These are phyloP conservation scores for Mucuna pruriens DNA, from an alignment of 306 rosid genomes.

Conservation along the genomic window DNA sequence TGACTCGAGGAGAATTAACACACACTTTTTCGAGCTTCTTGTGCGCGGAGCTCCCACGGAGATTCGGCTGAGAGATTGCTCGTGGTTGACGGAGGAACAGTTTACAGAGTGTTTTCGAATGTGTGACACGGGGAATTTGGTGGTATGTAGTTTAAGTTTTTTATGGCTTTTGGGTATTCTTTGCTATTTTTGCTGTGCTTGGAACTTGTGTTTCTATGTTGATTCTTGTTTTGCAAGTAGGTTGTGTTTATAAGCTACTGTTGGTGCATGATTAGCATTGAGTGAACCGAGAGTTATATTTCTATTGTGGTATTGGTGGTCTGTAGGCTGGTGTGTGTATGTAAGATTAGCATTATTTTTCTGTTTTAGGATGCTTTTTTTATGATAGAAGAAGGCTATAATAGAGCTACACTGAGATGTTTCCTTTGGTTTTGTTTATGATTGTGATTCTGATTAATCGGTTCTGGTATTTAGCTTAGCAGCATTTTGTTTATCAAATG, in stretches of 20 bases:
- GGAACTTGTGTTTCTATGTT: neutral
- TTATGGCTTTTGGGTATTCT: neutral
- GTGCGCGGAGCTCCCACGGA: slow-evolving; percentile 68
- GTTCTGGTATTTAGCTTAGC: neutral
- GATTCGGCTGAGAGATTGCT: slow-evolving; percentile 75
- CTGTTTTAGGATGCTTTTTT: slow-evolving; percentile 20
- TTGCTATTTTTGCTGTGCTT: neutral
- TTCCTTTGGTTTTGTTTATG: neutral
- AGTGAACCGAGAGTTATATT: neutral
- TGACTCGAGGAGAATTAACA: slow-evolving; percentile 68
- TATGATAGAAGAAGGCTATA: neutral
- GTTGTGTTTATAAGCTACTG: neutral
- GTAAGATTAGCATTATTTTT: neutral
- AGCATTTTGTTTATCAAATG: neutral
- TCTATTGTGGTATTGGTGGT: neutral
- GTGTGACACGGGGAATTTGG: slow-evolving; percentile 55
- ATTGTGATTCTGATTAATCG: neutral
- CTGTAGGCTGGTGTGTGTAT: neutral
- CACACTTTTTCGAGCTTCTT: slow-evolving; percentile 58
- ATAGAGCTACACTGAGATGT: neutral
- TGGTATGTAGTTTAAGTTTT: slow-evolving; percentile 54
- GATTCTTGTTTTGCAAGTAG: neutral
- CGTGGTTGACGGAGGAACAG: slow-evolving; percentile 82
- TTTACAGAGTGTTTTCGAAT: slow-evolving; percentile 53
- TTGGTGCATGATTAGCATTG: neutral